phyloP scores from a whole-genome alignment of 306 rosid species.

The Citrullus mucosospermus region DNA sequence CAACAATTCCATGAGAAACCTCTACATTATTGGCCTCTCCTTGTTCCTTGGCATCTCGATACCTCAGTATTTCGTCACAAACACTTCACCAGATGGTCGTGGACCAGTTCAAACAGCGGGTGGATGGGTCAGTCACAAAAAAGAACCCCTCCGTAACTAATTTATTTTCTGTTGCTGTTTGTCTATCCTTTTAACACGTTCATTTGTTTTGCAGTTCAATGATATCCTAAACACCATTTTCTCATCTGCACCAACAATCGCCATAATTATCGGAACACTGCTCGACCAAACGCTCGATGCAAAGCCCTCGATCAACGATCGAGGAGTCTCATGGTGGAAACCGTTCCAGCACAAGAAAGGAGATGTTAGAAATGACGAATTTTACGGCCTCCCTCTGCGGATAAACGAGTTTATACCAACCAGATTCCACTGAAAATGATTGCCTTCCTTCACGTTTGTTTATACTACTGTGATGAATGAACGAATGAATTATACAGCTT shows the following conservation, averaged over 20 bases:
- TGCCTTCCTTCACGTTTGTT: background rate
- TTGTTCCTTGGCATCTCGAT: constrained; percentile 82
- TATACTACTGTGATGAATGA: background rate
- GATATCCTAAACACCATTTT: constrained; percentile 79
- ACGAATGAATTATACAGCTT: background rate
- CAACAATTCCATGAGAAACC: constrained; percentile 70
- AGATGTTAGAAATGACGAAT: constrained; percentile 64
- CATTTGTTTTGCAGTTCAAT: constrained; percentile 47
- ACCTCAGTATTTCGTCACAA: constrained; percentile 64
- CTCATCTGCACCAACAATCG: constrained; percentile 81
- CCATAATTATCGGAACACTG: constrained; percentile 65
- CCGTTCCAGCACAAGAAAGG: constrained; percentile 73
- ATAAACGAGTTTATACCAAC: constrained; percentile 48
- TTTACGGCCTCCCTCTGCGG: constrained; percentile 57
- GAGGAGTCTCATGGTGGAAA: constrained; percentile 84
- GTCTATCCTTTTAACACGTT: constrained; percentile 3
- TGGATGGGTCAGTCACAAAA: constrained; percentile 71
- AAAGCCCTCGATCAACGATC: constrained; percentile 22
- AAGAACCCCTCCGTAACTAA: background rate
- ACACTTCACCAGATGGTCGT: constrained; percentile 49
- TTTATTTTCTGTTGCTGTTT: background rate
- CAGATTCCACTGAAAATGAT: constrained; percentile 31
- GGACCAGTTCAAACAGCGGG: constrained; percentile 73
- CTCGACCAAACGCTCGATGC: constrained; percentile 76
- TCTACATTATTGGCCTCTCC: constrained; percentile 65